Conservation (phyloP, 2,329 filamentous ascomycete species). For the Colletotrichum phormii region DNA sequence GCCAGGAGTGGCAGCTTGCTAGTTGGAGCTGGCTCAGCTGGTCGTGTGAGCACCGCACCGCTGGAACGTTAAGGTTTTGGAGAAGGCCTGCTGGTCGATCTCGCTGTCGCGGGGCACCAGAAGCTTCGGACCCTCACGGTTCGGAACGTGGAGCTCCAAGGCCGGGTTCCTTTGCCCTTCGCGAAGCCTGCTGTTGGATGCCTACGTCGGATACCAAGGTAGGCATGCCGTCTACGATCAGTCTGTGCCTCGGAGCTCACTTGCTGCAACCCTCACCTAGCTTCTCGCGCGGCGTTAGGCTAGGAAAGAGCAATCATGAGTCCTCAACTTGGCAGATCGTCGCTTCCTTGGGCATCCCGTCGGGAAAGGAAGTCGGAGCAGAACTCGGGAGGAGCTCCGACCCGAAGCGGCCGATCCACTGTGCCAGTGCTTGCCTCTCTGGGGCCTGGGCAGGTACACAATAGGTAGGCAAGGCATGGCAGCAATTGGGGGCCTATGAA, state of each 20-base stretch:
- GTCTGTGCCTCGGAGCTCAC: not conserved
- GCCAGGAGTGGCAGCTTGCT: not conserved
- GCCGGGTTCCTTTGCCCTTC: not conserved
- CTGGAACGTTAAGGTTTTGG: not conserved
- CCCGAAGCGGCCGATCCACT: slow-evolving; percentile 23
- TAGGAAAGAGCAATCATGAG: not conserved
- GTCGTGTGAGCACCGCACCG: not conserved
- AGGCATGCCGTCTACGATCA: not conserved
- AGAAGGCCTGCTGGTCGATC: not conserved
- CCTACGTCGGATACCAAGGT: not conserved
- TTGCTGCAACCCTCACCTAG: not conserved
- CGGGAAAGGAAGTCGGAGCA: slow-evolving; percentile 22
- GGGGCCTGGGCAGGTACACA: not conserved
- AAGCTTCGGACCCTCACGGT: slow-evolving; percentile 8
- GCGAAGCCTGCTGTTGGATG: not conserved
- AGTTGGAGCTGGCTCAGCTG: not conserved
- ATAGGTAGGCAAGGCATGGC: not conserved
- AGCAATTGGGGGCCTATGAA: not conserved
- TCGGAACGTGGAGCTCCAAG: slow-evolving; percentile 32
- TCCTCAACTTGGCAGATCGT: not conserved
- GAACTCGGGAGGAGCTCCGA: slow-evolving; percentile 27
- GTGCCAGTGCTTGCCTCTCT: not conserved
- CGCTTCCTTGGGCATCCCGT: not conserved
- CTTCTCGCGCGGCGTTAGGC: no score
- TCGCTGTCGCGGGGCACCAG: not conserved